Conservation (phyloP, 2,329 filamentous ascomycete genomes). For the Diplocarpon mali region DNA sequence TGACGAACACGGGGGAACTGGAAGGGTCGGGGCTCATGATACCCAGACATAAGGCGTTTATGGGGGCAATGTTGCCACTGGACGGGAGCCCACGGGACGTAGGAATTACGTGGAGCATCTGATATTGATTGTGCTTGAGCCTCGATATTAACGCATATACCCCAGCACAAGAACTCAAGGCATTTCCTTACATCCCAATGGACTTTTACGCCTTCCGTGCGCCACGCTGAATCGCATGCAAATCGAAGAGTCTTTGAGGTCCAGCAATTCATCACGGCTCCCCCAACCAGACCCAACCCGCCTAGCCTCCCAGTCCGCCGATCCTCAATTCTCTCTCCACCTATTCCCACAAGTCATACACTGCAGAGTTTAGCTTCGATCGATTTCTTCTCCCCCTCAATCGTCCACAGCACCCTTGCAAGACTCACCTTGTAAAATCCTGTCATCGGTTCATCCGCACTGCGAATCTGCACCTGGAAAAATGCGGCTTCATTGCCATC, state of each 20-base stretch:
- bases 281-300: neutral
- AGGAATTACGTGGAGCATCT: neutral
- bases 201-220: conserved; percentile 4
- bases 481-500: conserved; percentile 79
- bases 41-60: conserved; percentile 5
- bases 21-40: neutral
- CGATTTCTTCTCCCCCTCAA: conserved; percentile 12
- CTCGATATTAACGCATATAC: neutral
- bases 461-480: conserved; percentile 94
- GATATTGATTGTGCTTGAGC: neutral
- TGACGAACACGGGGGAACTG: neutral
- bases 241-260: neutral
- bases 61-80: neutral
- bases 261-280: no score
- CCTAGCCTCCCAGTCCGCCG: neutral
- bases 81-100: neutral
- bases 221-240: conserved; percentile 23
- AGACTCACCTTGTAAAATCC: conserved; percentile 72
- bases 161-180: neutral
- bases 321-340: conserved; percentile 53
- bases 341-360: conserved; percentile 56
- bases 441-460: conserved; percentile 97
- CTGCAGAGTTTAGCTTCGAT: conserved; percentile 28
- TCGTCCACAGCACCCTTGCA: neutral
- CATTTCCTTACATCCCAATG: neutral